Evolutionary conservation across 2,329 filamentous ascomycete genomes (phyloP).

Genomic region (Talaromyces islandicus): DNA sequence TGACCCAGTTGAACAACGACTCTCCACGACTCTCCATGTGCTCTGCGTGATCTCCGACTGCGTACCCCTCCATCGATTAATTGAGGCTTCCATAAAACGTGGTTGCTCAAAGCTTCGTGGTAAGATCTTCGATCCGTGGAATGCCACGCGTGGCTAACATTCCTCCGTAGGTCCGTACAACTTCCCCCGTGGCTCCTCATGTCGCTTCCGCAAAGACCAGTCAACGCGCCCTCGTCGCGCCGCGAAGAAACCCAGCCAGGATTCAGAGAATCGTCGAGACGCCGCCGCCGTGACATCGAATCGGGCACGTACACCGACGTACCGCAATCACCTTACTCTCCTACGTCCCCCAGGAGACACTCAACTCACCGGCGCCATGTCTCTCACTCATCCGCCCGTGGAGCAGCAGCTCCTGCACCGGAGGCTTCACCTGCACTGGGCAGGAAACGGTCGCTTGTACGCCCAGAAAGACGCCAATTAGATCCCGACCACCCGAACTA

Average conservation of each 20-base stretch:
- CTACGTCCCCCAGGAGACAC: constrained; percentile 34
- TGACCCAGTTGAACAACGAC: background rate
- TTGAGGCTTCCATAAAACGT: background rate
- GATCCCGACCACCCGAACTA: constrained; percentile 89
- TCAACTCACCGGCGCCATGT: constrained; percentile 7
- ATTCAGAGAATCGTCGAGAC: constrained; percentile 63
- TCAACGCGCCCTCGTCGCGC: constrained; percentile 51
- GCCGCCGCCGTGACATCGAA: constrained; percentile 68
- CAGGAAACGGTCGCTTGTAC: constrained; percentile 82
- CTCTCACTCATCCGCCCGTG: constrained; percentile 8
- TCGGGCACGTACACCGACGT: constrained; percentile 45
- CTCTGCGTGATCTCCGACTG: background rate
- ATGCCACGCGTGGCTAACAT: constrained; percentile 11
- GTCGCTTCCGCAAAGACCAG: constrained; percentile 57
- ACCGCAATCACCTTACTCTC: constrained; percentile 26
- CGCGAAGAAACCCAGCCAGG: constrained; percentile 54
- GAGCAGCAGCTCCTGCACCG: background rate
- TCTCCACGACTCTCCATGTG: background rate
- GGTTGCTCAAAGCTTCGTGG: constrained; percentile 2
- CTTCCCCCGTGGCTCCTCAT: constrained; percentile 22
- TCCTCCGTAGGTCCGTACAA: constrained; percentile 9
- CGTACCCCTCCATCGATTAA: background rate
- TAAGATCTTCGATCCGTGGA: constrained; percentile 9
- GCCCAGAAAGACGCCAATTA: constrained; percentile 80
- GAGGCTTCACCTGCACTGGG: constrained; percentile 15